phyloP scores from a whole-genome alignment of 2,329 filamentous ascomycete genomes.

The Herpotrichia juniperi region DNA sequence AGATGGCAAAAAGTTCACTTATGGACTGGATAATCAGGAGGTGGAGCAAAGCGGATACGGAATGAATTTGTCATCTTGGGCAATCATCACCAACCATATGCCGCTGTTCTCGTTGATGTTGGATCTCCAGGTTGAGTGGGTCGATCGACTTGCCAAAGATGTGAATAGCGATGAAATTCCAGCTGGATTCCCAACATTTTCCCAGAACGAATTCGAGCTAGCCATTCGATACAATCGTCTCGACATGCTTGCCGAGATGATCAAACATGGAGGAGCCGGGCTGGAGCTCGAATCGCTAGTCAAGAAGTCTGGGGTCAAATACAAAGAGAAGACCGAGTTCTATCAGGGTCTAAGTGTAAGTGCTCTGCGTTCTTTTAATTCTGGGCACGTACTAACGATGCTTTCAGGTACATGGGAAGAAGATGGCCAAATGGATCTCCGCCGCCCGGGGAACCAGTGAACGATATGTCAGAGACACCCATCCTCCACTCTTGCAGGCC shows the following conservation, averaged over 20 bases:
- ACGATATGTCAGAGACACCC: conserved; percentile 35
- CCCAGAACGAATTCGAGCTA: conserved; percentile 37
- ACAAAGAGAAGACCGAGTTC: conserved; percentile 69
- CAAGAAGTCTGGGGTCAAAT: conserved; percentile 67
- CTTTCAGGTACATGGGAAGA: conserved; percentile 68
- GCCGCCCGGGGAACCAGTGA: conserved; percentile 56
- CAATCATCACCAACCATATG: conserved; percentile 60
- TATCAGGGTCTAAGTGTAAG: conserved; percentile 74
- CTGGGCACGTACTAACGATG: not conserved
- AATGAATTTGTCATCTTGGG: conserved; percentile 48
- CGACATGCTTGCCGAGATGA: conserved; percentile 66
- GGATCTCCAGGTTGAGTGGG: conserved; percentile 58
- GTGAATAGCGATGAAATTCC: conserved; percentile 9
- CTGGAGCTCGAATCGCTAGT: conserved; percentile 72
- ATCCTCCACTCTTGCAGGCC: conserved; percentile 67
- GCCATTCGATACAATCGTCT: conserved; percentile 58
- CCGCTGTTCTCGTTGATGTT: conserved; percentile 63
- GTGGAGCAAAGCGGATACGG: conserved; percentile 1
- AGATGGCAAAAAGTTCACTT: conserved; percentile 11
- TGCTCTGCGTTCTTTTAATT: not conserved
- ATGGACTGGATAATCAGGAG: conserved; percentile 11
- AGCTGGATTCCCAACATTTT: conserved; percentile 13
- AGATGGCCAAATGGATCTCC: conserved; percentile 75
- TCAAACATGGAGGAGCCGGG: conserved; percentile 70
- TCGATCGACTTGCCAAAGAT: conserved; percentile 15